These are phyloP conservation scores for Blastobotrys raffinosifermentans DNA, from an alignment of 1,139 yeast species.

Conservation along the genomic window DNA sequence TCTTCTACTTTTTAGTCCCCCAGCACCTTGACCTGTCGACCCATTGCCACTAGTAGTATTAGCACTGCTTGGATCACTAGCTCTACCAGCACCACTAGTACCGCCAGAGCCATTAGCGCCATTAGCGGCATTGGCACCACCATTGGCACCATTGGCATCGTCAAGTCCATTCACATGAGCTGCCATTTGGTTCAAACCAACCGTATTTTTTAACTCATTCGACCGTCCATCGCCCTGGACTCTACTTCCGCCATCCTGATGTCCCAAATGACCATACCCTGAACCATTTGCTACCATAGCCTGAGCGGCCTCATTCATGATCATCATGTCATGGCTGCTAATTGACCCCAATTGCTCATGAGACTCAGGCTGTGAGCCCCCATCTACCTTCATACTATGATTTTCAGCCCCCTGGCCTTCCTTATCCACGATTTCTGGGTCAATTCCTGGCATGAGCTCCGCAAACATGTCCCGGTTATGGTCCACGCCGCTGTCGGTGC, in stretches of 20 bases:
- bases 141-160: constrained; percentile 3
- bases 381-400: constrained; percentile 1
- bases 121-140: constrained; percentile 7
- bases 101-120: constrained; percentile 10
- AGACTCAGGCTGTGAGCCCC: neutral
- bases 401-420: constrained; percentile 13
- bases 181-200: too few species aligned
- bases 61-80: too few species aligned
- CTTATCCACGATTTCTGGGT: constrained; percentile 29
- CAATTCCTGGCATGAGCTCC: constrained; percentile 27
- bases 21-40: neutral
- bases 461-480: neutral
- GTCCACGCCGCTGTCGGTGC: too few species aligned
- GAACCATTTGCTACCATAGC: constrained; percentile 5
- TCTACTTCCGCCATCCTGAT: constrained; percentile 2
- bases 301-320: neutral
- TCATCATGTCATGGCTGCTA: constrained; percentile 1
- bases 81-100: too few species aligned
- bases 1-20: neutral
- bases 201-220: too few species aligned
- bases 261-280: constrained; percentile 5
- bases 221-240: too few species aligned
- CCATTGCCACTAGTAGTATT: constrained; percentile 1
- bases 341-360: too few species aligned
- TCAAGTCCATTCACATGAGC: neutral